Conservation (phyloP, 2,329 filamentous ascomycete genomes). For the Rachicladosporium sp. region DNA sequence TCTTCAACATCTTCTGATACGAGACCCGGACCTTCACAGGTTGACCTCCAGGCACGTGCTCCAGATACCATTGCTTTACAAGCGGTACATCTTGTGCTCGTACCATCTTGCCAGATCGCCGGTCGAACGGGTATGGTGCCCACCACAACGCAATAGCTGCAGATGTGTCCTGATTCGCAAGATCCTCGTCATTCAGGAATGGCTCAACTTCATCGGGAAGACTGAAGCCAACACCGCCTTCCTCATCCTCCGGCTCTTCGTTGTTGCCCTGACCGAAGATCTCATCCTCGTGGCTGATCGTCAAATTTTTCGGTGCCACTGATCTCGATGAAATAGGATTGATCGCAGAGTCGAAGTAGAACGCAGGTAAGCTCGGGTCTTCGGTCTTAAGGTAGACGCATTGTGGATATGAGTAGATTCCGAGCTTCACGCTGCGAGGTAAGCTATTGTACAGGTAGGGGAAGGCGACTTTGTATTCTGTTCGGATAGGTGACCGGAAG, state of each 20-base stretch:
- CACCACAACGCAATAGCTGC: constrained; percentile 93
- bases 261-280: constrained; percentile 74
- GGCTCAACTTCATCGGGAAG: constrained; percentile 70
- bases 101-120: constrained; percentile 89
- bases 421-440: constrained; percentile 81
- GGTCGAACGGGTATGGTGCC: constrained; percentile 93
- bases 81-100: constrained; percentile 92
- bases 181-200: constrained; percentile 77
- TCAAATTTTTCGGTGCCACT: constrained; percentile 88
- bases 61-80: constrained; percentile 96
- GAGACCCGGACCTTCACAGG: constrained; percentile 96
- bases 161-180: constrained; percentile 80
- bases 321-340: constrained; percentile 94
- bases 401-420: constrained; percentile 90
- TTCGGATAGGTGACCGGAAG: constrained; percentile 87
- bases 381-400: constrained; percentile 81
- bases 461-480: constrained; percentile 88
- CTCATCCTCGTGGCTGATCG: constrained; percentile 81
- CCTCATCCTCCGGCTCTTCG: constrained; percentile 55
- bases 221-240: constrained; percentile 44
- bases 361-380: constrained; percentile 79
- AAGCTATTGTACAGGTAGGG: constrained; percentile 94
- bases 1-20: constrained; percentile 95
- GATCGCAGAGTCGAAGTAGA: constrained; percentile 96
- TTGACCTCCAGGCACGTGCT: constrained; percentile 82